Evolutionary conservation across 192 early-diverging fungal genomes (phyloP).

Genomic region (Jimgerdemannia lactiflua): DNA sequence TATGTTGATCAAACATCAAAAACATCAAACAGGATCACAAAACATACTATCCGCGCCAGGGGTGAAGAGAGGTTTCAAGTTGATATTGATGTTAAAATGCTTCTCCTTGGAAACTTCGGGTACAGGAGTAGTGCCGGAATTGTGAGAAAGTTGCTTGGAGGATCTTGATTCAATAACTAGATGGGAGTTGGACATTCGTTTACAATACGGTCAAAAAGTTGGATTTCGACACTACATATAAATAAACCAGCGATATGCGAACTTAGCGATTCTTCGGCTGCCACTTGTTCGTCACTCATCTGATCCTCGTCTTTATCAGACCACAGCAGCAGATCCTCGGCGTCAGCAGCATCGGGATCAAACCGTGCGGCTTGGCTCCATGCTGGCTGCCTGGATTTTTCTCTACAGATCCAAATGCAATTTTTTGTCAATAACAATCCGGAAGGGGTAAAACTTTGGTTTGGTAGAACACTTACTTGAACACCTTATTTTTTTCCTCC

Average conservation of each 20-base stretch:
- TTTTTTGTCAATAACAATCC: too few species aligned
- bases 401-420: not conserved
- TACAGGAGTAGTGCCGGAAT: not conserved
- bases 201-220: not conserved
- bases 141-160: not conserved
- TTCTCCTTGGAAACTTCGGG: constrained; percentile 35
- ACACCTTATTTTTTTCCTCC: constrained; percentile 12
- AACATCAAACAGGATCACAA: not conserved
- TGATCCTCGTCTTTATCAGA: not conserved
- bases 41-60: constrained; percentile 23
- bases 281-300: not conserved
- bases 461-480: not conserved
- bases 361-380: constrained; percentile 38
- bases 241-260: not conserved
- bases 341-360: constrained; percentile 45
- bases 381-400: not conserved
- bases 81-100: constrained; percentile 33
- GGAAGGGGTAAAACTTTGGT: too few species aligned
- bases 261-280: not conserved
- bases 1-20: not conserved
- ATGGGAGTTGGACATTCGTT: not conserved
- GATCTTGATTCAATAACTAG: not conserved
- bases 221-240: not conserved
- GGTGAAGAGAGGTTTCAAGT: constrained; percentile 34
- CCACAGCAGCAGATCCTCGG: constrained; percentile 1